Evolutionary conservation across 2,329 filamentous ascomycete genomes (phyloP).

Genomic region (Pseudopyrenochaeta lycopersici): DNA sequence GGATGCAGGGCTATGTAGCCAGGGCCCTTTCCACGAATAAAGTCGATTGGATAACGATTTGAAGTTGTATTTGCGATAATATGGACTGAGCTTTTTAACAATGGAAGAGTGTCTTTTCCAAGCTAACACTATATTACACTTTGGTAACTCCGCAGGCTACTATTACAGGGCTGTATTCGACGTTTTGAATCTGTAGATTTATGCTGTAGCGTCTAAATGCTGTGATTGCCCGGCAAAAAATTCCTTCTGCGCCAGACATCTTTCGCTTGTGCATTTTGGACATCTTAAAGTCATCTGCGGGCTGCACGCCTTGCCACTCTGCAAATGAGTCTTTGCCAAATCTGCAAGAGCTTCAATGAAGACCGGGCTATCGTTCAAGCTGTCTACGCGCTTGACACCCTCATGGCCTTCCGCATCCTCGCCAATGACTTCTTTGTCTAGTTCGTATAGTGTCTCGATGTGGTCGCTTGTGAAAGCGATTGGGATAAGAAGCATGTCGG

Average conservation of each 20-base stretch:
- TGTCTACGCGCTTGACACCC: slow-evolving; percentile 84
- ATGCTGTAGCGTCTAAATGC: slow-evolving; percentile 17
- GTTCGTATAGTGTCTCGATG: slow-evolving; percentile 94
- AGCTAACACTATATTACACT: too few species aligned
- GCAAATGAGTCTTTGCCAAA: slow-evolving; percentile 81
- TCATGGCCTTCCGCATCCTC: slow-evolving; percentile 68
- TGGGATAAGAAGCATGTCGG: slow-evolving; percentile 88
- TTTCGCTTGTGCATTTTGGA: slow-evolving; percentile 90
- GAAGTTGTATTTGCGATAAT: too few species aligned
- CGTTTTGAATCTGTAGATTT: not conserved
- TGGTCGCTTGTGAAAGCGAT: slow-evolving; percentile 99
- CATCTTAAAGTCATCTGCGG: slow-evolving; percentile 89
- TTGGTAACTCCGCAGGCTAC: not conserved
- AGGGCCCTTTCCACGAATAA: too few species aligned
- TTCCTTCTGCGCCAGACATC: slow-evolving; percentile 79
- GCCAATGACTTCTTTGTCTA: slow-evolving; percentile 94
- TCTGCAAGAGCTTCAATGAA: slow-evolving; percentile 93
- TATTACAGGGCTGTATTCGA: not conserved
- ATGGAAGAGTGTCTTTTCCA: too few species aligned
- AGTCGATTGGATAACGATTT: too few species aligned
- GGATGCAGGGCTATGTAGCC: too few species aligned
- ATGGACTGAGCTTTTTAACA: too few species aligned
- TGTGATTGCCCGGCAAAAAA: slow-evolving; percentile 65
- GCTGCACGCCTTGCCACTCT: slow-evolving; percentile 75
- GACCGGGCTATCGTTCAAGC: slow-evolving; percentile 86